Base-by-base conservation (phyloP, 73 alveolate genomes). In the Blepharisma stoltei region DNA sequence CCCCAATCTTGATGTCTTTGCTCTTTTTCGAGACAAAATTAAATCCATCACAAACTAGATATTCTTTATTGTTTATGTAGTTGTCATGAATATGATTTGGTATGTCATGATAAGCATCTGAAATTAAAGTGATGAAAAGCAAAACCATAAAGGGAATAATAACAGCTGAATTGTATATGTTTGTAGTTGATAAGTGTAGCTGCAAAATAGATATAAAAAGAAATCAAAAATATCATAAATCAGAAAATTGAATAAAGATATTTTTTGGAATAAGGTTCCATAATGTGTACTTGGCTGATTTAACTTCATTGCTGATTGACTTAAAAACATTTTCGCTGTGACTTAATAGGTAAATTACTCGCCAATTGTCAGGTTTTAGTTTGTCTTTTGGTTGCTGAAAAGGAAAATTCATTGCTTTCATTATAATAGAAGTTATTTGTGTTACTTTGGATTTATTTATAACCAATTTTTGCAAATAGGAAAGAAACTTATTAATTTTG, bases 31-130 rank as follows among this genome's bases (percentile, higher is more conserved):
- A 1, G 11, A 18, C 46, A 25, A 60, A 60, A 25, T 20, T 38
- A 8, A 14, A 38, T 60, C 73, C 73, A 60, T 60, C 45, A n/a
- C 73, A 60, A 20, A 60, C 73, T 3, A 25, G 46, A 25, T 20
- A 60, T 18, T 18, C 18, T 38, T 60, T 25, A 14, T 8, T 14
- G 46, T 60, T 60, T 11, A 38, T 60, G 18, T 60, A 14, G 18
- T 14, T 20, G 46, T 60, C 73, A 25, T 60, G 73, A 0, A 0
- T 0, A 60, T 18, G 23, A 25, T 38, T 60, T 0, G 23, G 14
- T 9, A 60, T 18, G 46, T 60, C 73, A 8, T 60, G 14, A 25
- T 14, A 60, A n/a, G 23, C 38, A 25, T 60, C 23, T 25, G 23
- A n/a, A 60, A 14, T 25, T 60, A 60, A 60, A 25, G n/a, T 20